These are phyloP conservation scores for Hippophae gyantsensis DNA, from an alignment of 306 rosid species.

Conservation along the genomic window DNA sequence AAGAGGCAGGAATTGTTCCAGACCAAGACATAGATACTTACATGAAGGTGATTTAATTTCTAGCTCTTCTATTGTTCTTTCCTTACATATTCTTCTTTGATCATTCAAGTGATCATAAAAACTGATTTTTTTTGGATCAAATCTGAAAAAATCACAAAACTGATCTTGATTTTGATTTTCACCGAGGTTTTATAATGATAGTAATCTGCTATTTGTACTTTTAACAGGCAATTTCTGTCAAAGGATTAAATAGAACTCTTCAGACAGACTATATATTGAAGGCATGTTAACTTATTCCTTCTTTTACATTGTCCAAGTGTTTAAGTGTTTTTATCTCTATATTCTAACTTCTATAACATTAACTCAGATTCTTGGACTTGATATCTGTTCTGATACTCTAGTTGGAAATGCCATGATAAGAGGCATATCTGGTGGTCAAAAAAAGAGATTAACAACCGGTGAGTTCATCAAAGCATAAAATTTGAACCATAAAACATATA, in stretches of 20 bases:
- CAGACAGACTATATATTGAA: slow-evolving; percentile 40
- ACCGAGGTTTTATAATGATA: no score
- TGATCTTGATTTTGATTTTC: neutral
- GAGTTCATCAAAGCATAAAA: slow-evolving; percentile 10
- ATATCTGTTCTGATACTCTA: slow-evolving; percentile 52
- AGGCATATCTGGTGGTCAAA: slow-evolving; percentile 80
- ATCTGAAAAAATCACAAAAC: no score
- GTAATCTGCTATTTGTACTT: neutral
- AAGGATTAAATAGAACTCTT: slow-evolving; percentile 26
- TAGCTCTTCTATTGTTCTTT: neutral
- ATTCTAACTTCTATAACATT: neutral
- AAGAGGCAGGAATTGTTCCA: slow-evolving; percentile 53
- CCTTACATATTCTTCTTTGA: neutral
- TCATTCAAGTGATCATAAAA: neutral
- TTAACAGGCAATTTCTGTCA: slow-evolving; percentile 30
- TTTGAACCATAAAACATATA: neutral
- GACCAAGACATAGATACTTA: slow-evolving; percentile 64
- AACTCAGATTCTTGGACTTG: slow-evolving; percentile 59
- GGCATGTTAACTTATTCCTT: slow-evolving; percentile 14
- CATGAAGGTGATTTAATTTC: slow-evolving; percentile 52
- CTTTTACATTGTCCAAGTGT: neutral
- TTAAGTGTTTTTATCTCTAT: neutral
- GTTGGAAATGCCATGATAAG: slow-evolving; percentile 60
- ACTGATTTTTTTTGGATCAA: no score
- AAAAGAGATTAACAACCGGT: slow-evolving; percentile 73